These are phyloP conservation scores for Castanea crenata DNA, from an alignment of 306 rosid genomes.

Conservation along the genomic window DNA sequence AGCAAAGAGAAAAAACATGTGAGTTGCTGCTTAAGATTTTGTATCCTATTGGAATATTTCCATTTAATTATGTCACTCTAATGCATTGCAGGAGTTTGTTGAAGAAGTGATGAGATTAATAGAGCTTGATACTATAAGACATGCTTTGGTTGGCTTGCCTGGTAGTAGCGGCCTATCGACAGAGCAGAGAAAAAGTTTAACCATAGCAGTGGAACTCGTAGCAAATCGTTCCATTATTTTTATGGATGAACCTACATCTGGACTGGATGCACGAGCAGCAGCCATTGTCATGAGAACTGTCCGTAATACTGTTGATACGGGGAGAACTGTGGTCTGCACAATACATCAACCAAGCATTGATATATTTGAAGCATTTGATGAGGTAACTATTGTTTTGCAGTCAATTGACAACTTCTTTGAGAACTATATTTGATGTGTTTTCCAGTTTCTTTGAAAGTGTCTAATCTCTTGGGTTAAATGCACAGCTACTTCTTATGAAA, in stretches of 20 bases:
- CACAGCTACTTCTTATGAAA: slow-evolving; percentile 87
- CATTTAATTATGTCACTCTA: not conserved
- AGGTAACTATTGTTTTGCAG: slow-evolving; percentile 33
- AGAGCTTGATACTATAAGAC: slow-evolving; percentile 70
- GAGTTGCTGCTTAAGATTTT: slow-evolving; percentile 19
- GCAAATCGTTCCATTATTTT: slow-evolving; percentile 93
- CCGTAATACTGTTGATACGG: slow-evolving; percentile 89
- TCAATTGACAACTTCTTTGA: slow-evolving; percentile 3
- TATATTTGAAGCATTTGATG: slow-evolving; percentile 92
- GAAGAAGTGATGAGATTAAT: slow-evolving; percentile 81
- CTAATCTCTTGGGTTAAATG: slow-evolving; percentile 22
- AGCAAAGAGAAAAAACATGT: slow-evolving; percentile 53
- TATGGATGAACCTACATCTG: slow-evolving; percentile 96
- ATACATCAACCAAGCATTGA: slow-evolving; percentile 92
- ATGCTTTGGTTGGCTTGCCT: slow-evolving; percentile 87
- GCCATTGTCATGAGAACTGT: slow-evolving; percentile 92
- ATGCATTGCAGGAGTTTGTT: slow-evolving; percentile 69
- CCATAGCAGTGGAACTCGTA: slow-evolving; percentile 90
- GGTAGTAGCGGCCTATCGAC: slow-evolving; percentile 86
- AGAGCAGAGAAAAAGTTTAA: slow-evolving; percentile 84
- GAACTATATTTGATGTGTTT: slow-evolving; percentile 9
- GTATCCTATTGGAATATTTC: not conserved
- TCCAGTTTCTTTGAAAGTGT: slow-evolving; percentile 8
- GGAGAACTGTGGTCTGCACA: slow-evolving; percentile 91
- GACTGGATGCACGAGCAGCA: slow-evolving; percentile 93